Evolutionary conservation across 1,139 yeast genomes (phyloP).

Genomic region (Suhomyces guaymorum): DNA sequence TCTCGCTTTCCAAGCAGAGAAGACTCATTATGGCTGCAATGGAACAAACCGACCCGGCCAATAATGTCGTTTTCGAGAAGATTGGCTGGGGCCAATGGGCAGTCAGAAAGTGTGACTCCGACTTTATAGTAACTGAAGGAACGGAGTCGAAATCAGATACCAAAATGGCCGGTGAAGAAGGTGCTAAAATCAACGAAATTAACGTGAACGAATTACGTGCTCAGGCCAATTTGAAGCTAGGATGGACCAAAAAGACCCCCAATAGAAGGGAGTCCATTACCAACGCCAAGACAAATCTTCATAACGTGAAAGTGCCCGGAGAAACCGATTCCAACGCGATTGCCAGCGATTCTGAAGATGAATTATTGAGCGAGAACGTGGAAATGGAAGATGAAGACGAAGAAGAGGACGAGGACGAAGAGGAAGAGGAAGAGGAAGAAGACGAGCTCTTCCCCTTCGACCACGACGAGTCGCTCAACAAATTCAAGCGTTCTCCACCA

Average conservation of each 20-base stretch:
- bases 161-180: no score
- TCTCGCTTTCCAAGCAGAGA: slow-evolving; percentile 86
- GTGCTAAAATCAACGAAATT: no score
- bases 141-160: slow-evolving; percentile 41
- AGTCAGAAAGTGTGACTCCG: slow-evolving; percentile 58
- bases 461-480: slow-evolving; percentile 31
- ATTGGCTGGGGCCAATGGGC: slow-evolving; percentile 99
- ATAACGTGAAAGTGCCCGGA: slow-evolving; percentile 47
- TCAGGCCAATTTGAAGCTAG: slow-evolving; percentile 43
- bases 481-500: slow-evolving; percentile 35
- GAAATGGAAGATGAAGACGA: slow-evolving; percentile 17
- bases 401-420: slow-evolving; percentile 26
- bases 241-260: slow-evolving; percentile 44
- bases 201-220: slow-evolving; percentile 40
- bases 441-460: slow-evolving; percentile 48
- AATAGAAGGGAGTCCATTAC: slow-evolving; percentile 59
- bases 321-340: slow-evolving; percentile 33
- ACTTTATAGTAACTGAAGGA: slow-evolving; percentile 50
- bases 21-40: slow-evolving; percentile 86
- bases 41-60: slow-evolving; percentile 61
- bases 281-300: slow-evolving; percentile 45
- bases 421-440: slow-evolving; percentile 28
- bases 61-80: slow-evolving; percentile 77
- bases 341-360: slow-evolving; percentile 50
- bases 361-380: slow-evolving; percentile 16